phyloP scores from a whole-genome alignment of 495 filamentous ascomycete genomes.

The Tuber aestivum region DNA sequence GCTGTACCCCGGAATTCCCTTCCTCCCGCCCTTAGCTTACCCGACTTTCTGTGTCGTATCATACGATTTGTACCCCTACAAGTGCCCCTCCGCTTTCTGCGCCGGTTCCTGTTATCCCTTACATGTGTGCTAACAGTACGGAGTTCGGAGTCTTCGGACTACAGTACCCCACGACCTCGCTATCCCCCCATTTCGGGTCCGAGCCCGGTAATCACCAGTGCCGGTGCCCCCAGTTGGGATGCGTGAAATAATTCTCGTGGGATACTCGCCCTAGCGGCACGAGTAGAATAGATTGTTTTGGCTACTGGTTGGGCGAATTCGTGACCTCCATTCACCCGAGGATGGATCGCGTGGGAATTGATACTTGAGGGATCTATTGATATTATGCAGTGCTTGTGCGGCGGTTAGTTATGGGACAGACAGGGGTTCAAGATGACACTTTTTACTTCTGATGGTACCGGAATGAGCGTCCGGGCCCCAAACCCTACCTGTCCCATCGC shows the following conservation, averaged over 20 bases:
- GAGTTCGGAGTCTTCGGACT: background rate
- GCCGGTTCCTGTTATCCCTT: background rate
- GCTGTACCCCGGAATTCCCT: background rate
- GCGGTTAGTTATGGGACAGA: too few species aligned
- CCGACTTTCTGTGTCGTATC: background rate
- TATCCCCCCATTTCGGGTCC: background rate
- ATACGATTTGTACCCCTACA: too few species aligned
- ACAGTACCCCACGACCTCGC: background rate
- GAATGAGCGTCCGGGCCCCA: too few species aligned
- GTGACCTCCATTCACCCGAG: background rate
- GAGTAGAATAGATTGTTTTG: background rate
- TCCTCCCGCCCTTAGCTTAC: background rate
- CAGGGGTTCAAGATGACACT: too few species aligned
- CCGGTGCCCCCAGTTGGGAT: background rate
- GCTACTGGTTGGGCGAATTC: background rate
- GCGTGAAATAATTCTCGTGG: background rate
- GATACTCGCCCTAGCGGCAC: background rate
- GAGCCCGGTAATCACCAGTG: background rate
- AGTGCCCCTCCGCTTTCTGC: background rate
- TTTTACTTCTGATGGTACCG: too few species aligned
- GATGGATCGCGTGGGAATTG: background rate
- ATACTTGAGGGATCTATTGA: background rate
- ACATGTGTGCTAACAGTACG: background rate
- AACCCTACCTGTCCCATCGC: too few species aligned
- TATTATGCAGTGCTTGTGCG: too few species aligned